Percentiles rank a stretch among this genome's conserved stretches.
Evolutionary conservation across 495 filamentous ascomycete species (phyloP).

Genomic region (Aspergillus saccharolyticus): DNA sequence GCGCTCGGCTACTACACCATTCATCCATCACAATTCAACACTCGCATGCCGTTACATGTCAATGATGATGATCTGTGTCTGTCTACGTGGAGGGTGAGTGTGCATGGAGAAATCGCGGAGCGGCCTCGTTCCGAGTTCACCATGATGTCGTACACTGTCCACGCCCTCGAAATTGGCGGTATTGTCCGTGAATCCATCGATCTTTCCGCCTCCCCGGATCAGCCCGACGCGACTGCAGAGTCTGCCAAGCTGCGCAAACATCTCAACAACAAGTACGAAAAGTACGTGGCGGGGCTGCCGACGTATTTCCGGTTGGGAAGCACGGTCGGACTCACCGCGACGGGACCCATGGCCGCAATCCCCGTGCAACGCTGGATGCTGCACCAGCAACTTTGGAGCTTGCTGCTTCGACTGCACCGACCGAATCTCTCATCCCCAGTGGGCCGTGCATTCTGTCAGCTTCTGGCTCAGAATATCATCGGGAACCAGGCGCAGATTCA

Average conservation of each 20-base stretch:
- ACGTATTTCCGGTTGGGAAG: slow-evolving; percentile 25
- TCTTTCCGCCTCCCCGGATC: not conserved
- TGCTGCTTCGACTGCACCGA: slow-evolving; percentile 27
- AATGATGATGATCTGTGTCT: slow-evolving; percentile 23
- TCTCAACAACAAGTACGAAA: slow-evolving; percentile 16
- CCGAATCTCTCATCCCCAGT: slow-evolving; percentile 14
- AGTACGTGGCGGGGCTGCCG: slow-evolving; percentile 19
- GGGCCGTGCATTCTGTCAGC: slow-evolving; percentile 17
- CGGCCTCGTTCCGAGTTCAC: slow-evolving; percentile 29
- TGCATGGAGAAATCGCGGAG: slow-evolving; percentile 12
- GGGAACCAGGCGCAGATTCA: slow-evolving; percentile 20
- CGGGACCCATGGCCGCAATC: slow-evolving; percentile 20
- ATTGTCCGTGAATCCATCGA: slow-evolving; percentile 25
- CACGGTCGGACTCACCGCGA: slow-evolving; percentile 17
- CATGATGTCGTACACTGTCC: slow-evolving; percentile 26
- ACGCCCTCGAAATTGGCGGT: slow-evolving; percentile 17
- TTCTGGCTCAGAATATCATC: slow-evolving; percentile 29
- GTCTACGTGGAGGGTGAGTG: not conserved
- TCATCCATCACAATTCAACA: slow-evolving; percentile 24
- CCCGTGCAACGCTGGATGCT: slow-evolving; percentile 29
- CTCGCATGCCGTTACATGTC: slow-evolving; percentile 22
- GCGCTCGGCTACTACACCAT: slow-evolving; percentile 25
- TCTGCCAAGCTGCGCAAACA: not conserved
- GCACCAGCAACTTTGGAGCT: slow-evolving; percentile 31
- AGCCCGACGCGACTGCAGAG: not conserved